A percentile compares a stretch with the other conserved stretches of the same genome.
Evolutionary conservation across 768 basidiomycete species (phyloP).

Genomic region (Tephrocybe sp.): DNA sequence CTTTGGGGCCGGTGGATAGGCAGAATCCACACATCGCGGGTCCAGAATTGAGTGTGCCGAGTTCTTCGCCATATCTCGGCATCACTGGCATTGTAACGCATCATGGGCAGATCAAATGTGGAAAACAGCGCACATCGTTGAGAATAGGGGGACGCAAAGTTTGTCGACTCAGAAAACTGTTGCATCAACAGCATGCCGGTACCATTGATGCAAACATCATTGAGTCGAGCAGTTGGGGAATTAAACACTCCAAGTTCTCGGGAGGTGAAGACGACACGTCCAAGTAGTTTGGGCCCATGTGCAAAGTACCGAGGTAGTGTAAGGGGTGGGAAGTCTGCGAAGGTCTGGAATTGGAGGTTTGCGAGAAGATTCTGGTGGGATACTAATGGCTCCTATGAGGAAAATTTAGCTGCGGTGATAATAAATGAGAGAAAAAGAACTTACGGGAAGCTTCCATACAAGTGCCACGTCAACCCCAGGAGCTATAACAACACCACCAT

Average conservation of each 20-base stretch:
- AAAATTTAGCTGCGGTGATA: conserved; percentile 5
- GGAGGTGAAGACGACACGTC: background rate
- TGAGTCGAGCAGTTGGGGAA: conserved; percentile 14
- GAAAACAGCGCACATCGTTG: background rate
- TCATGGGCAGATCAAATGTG: background rate
- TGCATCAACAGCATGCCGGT: conserved; percentile 19
- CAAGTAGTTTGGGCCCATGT: too few species aligned
- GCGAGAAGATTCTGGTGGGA: conserved; percentile 6
- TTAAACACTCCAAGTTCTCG: background rate
- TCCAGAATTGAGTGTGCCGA: conserved; percentile 24
- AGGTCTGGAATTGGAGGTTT: conserved; percentile 1
- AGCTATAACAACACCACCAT: background rate
- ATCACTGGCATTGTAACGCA: conserved; percentile 18
- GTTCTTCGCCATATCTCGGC: conserved; percentile 21
- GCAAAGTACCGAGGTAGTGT: background rate
- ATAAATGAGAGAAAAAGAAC: background rate
- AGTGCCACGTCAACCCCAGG: background rate
- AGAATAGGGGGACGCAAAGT: background rate
- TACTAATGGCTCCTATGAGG: conserved; percentile 15
- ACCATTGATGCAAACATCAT: conserved; percentile 26
- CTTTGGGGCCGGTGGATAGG: conserved; percentile 29
- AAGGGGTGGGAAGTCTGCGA: background rate
- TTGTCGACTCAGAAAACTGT: background rate
- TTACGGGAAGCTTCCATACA: background rate
- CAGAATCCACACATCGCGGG: conserved; percentile 32